Percentiles rank a stretch among this genome's conserved stretches.
These are phyloP conservation scores for Fusarium veterinarium DNA, from an alignment of 2,329 filamentous ascomycete genomes.

Conservation along the genomic window DNA sequence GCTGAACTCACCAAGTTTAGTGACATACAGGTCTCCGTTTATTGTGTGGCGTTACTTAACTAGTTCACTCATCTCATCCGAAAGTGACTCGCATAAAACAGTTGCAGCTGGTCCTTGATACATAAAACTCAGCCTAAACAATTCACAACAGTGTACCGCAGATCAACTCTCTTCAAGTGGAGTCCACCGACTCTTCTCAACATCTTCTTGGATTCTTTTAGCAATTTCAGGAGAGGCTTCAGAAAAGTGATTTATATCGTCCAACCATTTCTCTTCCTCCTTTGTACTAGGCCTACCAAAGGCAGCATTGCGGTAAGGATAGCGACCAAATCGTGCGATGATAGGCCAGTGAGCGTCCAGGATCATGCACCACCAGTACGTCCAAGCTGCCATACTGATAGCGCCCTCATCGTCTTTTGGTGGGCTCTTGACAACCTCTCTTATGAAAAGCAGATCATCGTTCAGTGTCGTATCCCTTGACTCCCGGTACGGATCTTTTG, in stretches of 20 bases:
- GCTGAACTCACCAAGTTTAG: neutral
- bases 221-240: neutral
- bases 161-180: neutral
- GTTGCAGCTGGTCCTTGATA: fast-evolving
- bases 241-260: neutral
- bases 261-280: neutral
- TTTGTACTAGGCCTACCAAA: neutral
- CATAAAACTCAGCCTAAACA: neutral
- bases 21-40: neutral
- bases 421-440: neutral
- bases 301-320: constrained; percentile 5
- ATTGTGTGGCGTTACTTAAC: too few species aligned
- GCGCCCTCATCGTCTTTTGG: neutral
- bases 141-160: neutral
- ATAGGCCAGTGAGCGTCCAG: constrained; percentile 21
- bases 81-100: neutral
- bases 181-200: neutral
- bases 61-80: fast-evolving
- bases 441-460: neutral
- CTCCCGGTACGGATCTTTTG: neutral
- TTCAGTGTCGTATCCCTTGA: neutral
- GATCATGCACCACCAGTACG: constrained; percentile 21
- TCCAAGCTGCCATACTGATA: neutral
- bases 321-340: neutral
- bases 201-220: neutral